phyloP scores from a whole-genome alignment of 192 early-diverging fungal genomes.

The Globomyces pollinis-pini region DNA sequence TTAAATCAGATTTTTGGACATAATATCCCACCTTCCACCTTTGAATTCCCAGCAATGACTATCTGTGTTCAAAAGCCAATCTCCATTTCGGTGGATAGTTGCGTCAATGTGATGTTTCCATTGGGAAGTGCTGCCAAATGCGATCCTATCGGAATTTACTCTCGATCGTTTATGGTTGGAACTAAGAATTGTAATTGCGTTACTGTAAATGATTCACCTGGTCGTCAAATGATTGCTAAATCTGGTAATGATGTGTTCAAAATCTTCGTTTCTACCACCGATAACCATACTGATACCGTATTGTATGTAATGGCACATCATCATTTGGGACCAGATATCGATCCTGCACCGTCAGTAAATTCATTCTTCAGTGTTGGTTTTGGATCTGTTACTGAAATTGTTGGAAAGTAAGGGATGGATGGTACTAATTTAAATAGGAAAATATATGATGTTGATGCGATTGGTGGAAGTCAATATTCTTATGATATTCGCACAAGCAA shows the following conservation, averaged over 20 bases:
- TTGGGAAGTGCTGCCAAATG: slow-evolving; percentile 16
- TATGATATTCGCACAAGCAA: neutral
- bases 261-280: slow-evolving; percentile 13
- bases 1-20: slow-evolving; percentile 31
- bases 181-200: slow-evolving; percentile 21
- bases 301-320: neutral
- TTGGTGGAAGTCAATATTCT: neutral
- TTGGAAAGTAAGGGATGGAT: slow-evolving; percentile 17
- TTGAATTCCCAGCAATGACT: slow-evolving; percentile 41
- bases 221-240: slow-evolving; percentile 14
- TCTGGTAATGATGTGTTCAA: slow-evolving; percentile 21
- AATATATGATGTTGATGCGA: neutral
- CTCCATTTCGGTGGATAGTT: slow-evolving; percentile 11
- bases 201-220: slow-evolving; percentile 27
- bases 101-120: neutral
- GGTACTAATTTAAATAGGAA: neutral
- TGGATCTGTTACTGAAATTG: slow-evolving; percentile 24
- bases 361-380: slow-evolving; percentile 30
- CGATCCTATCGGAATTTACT: slow-evolving; percentile 10
- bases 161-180: slow-evolving; percentile 15
- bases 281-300: slow-evolving; percentile 1
- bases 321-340: neutral
- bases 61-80: slow-evolving; percentile 20
- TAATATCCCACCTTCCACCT: slow-evolving; percentile 27
- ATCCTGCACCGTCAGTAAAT: slow-evolving; percentile 2